A percentile compares a stretch with the other conserved stretches of the same genome.
phyloP scores from a whole-genome alignment of 1,284 basidiomycete genomes.

The Rhodotorula sp. region DNA sequence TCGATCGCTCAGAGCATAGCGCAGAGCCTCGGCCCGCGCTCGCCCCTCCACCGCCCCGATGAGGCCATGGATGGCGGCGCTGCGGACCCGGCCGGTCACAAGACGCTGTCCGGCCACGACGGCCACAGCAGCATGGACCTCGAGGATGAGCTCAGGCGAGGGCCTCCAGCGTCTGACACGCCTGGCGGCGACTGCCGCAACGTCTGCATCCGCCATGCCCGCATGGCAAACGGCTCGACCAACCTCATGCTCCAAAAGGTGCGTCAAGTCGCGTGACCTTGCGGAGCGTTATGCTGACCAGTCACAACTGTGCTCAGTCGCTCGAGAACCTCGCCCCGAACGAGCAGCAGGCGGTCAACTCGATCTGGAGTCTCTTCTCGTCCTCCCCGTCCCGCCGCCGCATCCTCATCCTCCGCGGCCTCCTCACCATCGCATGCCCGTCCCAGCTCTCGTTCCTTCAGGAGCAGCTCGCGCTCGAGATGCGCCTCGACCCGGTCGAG shows the following conservation, averaged over 20 bases:
- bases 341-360: conserved; percentile 85
- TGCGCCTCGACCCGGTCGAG: conserved; percentile 91
- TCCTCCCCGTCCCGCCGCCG: conserved; percentile 87
- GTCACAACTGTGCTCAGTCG: conserved; percentile 60
- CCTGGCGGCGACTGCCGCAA: conserved; percentile 60
- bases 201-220: conserved; percentile 86
- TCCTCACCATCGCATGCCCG: conserved; percentile 99
- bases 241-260: conserved; percentile 92
- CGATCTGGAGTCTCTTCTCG: conserved; percentile 96
- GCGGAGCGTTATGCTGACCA: neutral
- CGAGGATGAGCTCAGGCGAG: conserved; percentile 39
- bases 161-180: conserved; percentile 36
- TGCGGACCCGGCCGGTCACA: neutral
- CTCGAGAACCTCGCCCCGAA: conserved; percentile 86
- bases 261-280: conserved; percentile 46
- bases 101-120: neutral
- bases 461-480: conserved; percentile 84
- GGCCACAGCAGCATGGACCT: conserved; percentile 12
- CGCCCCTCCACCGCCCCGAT: conserved; percentile 2
- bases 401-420: conserved; percentile 90
- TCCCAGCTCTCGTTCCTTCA: conserved; percentile 96
- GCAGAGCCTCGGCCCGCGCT: conserved; percentile 20
- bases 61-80: conserved; percentile 13
- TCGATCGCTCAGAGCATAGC: conserved; percentile 32
- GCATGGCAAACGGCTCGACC: conserved; percentile 96